Conservation (phyloP, 1,284 basidiomycete species). For the Lignosus rhinocerotis region DNA sequence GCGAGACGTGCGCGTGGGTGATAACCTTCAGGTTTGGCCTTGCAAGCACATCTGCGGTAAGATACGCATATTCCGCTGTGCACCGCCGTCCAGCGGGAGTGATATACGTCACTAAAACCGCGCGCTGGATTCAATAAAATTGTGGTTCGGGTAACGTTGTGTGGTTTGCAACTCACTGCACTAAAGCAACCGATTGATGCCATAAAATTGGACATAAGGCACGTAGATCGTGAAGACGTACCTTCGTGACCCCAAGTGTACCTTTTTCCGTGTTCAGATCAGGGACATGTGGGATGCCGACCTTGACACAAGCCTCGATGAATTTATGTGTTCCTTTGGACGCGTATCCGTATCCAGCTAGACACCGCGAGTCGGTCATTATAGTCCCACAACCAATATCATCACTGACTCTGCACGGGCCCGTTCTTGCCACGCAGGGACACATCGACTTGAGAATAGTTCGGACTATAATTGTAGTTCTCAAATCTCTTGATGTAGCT, state of each 20-base stretch:
- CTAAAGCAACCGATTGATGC: no score
- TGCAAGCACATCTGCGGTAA: slow-evolving; percentile 59
- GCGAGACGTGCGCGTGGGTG: slow-evolving; percentile 52
- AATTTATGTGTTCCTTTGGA: slow-evolving; percentile 44
- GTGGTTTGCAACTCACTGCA: neutral
- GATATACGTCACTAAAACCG: slow-evolving; percentile 60
- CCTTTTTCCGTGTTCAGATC: slow-evolving; percentile 55
- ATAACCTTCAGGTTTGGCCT: slow-evolving; percentile 64
- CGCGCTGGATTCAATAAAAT: neutral
- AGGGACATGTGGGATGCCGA: slow-evolving; percentile 48
- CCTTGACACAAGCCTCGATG: slow-evolving; percentile 45
- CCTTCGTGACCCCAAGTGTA: slow-evolving; percentile 53
- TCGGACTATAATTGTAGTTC: slow-evolving; percentile 46
- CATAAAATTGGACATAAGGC: neutral
- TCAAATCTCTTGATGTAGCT: slow-evolving; percentile 69
- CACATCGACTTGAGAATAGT: slow-evolving; percentile 48
- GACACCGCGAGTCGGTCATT: neutral
- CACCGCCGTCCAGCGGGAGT: slow-evolving; percentile 50
- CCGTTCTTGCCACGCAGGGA: slow-evolving; percentile 48
- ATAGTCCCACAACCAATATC: neutral
- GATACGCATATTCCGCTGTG: slow-evolving; percentile 63
- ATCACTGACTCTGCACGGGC: slow-evolving; percentile 42
- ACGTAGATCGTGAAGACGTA: slow-evolving; percentile 31
- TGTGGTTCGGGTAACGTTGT: no score
- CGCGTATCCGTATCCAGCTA: slow-evolving; percentile 35